Evolutionary conservation across 1,284 basidiomycete genomes (phyloP), one percentile per base, ranked within the genome.

Genomic region (Gastroboletus turbinatus): DNA sequence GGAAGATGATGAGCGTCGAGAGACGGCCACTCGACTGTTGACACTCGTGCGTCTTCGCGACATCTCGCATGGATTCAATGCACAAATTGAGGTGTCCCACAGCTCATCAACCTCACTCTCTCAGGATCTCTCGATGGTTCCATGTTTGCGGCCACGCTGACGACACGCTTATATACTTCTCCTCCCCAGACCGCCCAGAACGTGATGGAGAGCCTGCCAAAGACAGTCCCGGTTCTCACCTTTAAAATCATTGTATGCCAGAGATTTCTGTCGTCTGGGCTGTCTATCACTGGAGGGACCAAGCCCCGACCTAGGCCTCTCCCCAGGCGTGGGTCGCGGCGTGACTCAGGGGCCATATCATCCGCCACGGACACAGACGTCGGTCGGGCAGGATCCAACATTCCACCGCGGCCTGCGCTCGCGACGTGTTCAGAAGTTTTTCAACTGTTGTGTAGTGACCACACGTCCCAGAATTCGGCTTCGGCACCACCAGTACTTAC

Each of bases 31-130:
- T 39, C 80, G 81, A 30, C 67, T 89, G 36, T 67, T 87, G 59
- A 69, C 73, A 40, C 65, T 84, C 67, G 85, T 85, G 58, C 56
- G 76, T 69, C 42, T 43, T 45, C 17, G 23, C 45, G 46, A 23
- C 44, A 46, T 51, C 45, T 46, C 11, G 17, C 44, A 38, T 43
- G 17, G n/a, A 10, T 48, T 33, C 21, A 3, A 13, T 4, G 11
- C 40, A 40, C 29, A 38, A 30, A 52, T 25, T 29, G 17, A 57
- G 35, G 25, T 48, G 35, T 56, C 29, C 46, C 61, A 32, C 61
- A 87, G 85, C 72, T 87, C 53, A 76, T 85, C 58, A 79, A 85
- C 61, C 73, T 87, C 32, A 74, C 76, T 27, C 73, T 75, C 32
- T 79, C 82, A 0, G 71, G 69, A 14, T 67, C 77, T 50, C 70